A percentile compares a stretch with the other conserved stretches of the same genome.
Evolutionary conservation across 306 rosid species (phyloP).

Genomic region (Vachellia collinsii): DNA sequence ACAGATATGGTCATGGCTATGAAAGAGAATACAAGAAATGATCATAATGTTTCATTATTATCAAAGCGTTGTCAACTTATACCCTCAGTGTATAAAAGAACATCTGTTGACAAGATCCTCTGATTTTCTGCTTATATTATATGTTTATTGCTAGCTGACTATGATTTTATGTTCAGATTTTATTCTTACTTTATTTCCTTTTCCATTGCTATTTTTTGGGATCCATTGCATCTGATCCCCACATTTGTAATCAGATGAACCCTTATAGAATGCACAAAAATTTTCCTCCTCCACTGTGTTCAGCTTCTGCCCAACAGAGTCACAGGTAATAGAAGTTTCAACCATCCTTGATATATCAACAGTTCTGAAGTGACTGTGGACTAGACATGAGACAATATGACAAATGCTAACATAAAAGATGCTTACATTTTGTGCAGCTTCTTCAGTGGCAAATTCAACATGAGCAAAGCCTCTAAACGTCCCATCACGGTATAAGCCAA

Average conservation of each 20-base stretch:
- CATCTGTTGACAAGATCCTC: too few relatives aligned
- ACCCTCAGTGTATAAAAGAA: neutral
- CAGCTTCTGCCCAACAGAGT: neutral
- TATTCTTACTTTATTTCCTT: too few relatives aligned
- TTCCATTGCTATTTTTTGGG: too few relatives aligned
- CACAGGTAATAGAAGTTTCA: neutral
- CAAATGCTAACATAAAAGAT: slow-evolving; percentile 25
- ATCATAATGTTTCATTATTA: neutral
- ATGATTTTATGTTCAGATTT: too few relatives aligned
- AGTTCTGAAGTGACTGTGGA: slow-evolving; percentile 23
- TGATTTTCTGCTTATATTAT: too few relatives aligned
- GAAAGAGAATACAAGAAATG: neutral
- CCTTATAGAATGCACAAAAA: too few relatives aligned
- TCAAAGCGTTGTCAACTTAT: neutral
- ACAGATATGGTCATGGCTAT: neutral
- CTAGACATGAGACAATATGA: slow-evolving; percentile 28
- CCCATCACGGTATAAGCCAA: slow-evolving; percentile 41
- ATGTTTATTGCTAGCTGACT: too few relatives aligned
- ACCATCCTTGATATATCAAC: neutral
- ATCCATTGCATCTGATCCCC: too few relatives aligned
- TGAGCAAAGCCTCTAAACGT: slow-evolving; percentile 84
- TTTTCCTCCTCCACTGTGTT: too few relatives aligned
- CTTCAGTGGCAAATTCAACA: slow-evolving; percentile 69
- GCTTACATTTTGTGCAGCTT: slow-evolving; percentile 64
- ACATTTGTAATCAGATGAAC: too few relatives aligned